A percentile compares a stretch with the other conserved stretches of the same genome.
Conservation (phyloP, 2,329 filamentous ascomycete genomes). For the Pestalotiopsis sp. region DNA sequence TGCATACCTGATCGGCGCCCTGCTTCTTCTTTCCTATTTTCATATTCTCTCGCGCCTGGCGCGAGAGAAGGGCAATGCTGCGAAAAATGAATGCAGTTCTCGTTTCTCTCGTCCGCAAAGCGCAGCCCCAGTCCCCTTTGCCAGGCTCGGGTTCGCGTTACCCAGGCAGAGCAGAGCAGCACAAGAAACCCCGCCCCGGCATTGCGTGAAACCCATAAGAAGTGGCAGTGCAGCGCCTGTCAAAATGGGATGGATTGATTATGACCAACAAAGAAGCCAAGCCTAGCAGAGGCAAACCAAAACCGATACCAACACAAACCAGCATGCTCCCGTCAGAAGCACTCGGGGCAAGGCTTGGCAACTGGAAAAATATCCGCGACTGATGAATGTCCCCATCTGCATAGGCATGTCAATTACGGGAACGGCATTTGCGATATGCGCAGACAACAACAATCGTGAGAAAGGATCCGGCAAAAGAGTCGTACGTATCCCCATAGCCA, state of each 20-base stretch:
- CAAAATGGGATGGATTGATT: background rate
- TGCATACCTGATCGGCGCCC: too few relatives aligned
- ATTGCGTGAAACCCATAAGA: slow-evolving; percentile 8
- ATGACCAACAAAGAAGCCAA: background rate
- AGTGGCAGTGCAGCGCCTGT: slow-evolving; percentile 11
- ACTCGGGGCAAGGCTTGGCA: background rate
- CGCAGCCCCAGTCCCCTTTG: background rate
- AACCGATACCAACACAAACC: background rate
- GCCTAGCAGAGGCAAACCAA: background rate
- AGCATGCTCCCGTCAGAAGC: background rate
- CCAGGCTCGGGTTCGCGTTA: background rate
- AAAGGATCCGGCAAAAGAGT: background rate
- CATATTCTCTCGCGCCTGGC: too few relatives aligned
- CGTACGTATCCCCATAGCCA: background rate
- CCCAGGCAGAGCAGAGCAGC: background rate
- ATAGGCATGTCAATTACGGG: background rate
- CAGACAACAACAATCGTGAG: background rate
- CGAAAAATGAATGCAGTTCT: background rate
- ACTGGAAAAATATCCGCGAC: background rate
- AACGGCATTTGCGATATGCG: background rate
- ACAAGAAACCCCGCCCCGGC: background rate
- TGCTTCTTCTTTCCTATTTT: too few relatives aligned
- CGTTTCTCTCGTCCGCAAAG: background rate
- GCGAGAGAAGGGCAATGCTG: too few relatives aligned
- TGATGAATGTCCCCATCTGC: background rate